A percentile compares a stretch with the other conserved stretches of the same genome.
Evolutionary conservation across 768 basidiomycete species (phyloP).

Genomic region (Mycena metata): DNA sequence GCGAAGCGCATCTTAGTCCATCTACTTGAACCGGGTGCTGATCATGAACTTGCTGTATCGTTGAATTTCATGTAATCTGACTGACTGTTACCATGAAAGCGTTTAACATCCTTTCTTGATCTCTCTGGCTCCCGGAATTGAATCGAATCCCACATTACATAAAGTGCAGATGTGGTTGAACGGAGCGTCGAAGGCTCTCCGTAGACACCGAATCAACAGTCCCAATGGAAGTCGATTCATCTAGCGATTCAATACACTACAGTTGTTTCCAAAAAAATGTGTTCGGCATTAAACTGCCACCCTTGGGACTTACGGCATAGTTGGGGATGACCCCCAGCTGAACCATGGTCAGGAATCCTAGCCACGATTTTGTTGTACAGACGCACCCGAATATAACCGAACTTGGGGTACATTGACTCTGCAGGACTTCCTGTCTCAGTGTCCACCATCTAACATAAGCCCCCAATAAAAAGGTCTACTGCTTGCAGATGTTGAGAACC

Average conservation of each 20-base stretch:
- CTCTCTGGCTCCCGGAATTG: no score
- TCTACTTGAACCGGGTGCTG: no score
- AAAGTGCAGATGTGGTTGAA: no score
- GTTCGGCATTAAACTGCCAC: constrained; percentile 22
- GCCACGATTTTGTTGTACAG: background rate
- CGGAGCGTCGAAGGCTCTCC: no score
- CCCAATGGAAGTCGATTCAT: no score
- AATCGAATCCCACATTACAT: no score
- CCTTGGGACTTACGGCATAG: constrained; percentile 28
- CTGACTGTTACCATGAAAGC: no score
- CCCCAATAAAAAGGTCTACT: background rate
- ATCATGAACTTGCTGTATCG: no score
- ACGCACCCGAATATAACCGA: constrained; percentile 30
- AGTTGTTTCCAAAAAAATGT: constrained; percentile 36
- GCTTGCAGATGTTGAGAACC: background rate
- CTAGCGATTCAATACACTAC: constrained; percentile 10
- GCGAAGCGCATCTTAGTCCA: no score
- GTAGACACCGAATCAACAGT: no score
- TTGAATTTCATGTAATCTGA: no score
- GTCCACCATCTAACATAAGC: constrained; percentile 20
- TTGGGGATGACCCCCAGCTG: constrained; percentile 32
- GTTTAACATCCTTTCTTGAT: no score
- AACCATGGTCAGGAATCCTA: background rate
- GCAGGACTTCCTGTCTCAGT: constrained; percentile 34
- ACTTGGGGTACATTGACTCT: constrained; percentile 28